Evolutionary conservation across 352 stramenopile genomes (phyloP).

Genomic region (Globisporangium rhizosaccharum): DNA sequence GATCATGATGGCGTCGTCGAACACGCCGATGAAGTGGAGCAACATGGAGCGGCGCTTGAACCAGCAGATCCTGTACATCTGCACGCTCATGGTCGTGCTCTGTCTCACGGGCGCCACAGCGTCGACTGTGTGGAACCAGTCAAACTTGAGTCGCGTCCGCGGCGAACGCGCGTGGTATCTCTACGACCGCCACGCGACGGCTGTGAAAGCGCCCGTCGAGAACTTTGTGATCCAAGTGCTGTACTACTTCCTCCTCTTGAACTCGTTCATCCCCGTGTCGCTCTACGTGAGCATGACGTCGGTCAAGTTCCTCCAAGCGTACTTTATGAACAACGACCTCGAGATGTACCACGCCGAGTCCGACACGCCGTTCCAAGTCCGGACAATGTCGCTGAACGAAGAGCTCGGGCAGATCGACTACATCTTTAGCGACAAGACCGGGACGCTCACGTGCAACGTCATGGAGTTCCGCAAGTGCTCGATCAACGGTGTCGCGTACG

Average conservation of each 20-base stretch:
- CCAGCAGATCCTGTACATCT: conserved; percentile 83
- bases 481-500: conserved; percentile 92
- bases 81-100: conserved; percentile 68
- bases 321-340: conserved; percentile 89
- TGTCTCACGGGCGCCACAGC: conserved; percentile 60
- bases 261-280: conserved; percentile 93
- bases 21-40: conserved; percentile 81
- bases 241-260: conserved; percentile 92
- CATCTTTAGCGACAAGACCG: conserved; percentile 94
- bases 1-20: conserved; percentile 87
- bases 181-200: conserved; percentile 40
- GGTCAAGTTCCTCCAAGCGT: conserved; percentile 90
- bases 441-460: conserved; percentile 94
- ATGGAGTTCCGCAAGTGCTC: conserved; percentile 97
- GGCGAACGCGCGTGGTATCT: conserved; percentile 65
- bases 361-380: conserved; percentile 90
- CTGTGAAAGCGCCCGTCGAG: conserved; percentile 46
- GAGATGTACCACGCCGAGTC: conserved; percentile 93
- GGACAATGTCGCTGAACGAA: conserved; percentile 92
- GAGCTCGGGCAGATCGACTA: conserved; percentile 92
- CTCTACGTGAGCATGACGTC: conserved; percentile 94
- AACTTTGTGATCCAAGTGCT: conserved; percentile 90
- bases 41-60: conserved; percentile 84
- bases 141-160: conserved; percentile 37
- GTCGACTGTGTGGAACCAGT: conserved; percentile 64